Base-by-base conservation (phyloP, 352 stramenopile species). In the Phytophthora lateralis region DNA sequence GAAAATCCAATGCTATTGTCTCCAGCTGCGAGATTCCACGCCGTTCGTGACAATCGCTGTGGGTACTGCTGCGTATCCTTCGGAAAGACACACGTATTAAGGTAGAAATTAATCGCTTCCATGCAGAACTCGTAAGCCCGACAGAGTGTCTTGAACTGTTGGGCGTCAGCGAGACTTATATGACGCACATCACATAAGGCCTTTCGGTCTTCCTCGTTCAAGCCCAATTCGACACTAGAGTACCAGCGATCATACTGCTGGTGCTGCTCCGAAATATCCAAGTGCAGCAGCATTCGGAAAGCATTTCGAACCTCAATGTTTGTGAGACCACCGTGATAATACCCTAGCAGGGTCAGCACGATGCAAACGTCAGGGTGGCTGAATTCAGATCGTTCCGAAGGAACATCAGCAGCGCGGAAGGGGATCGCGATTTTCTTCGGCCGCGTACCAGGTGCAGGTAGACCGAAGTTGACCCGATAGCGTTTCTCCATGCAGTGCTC, bases 301-400 rank as follows among this genome's bases (percentile, higher is more conserved):
- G 79, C 56, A 56, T 71, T 60, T 8, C 57, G 60, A 17, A 96
- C 14, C 34, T 97, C 75, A 0, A 70, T 24, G 2, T 73, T 27
- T 0, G 53, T 70, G 2, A 98, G 63, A 0, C 89, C 89, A 37
- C 69, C 55, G 56, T 96, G 75, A 51, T 97, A 98, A 66, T 96
- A 98, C 10, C 80, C 77, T 0, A 97, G 66, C 11, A 94, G 15
- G 3, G 90, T 97, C 4, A 97, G 73, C 7, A 76, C 60, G 38
- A 98, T 88, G 17, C 80, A 82, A 29, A 90, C 79, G 56, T 97
- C 89, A 10, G 90, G 92, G 47, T 97, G 90, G 38, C 83, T 90
- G 71, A 96, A 97, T 60, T 98, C 92, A 3, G 82, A 83, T 3
- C 89, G 71, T 26, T 93, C 76, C 4, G 83, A 78, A 7, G 89